Base-by-base conservation (phyloP, 495 filamentous ascomycete genomes). In the Physcia stellaris region DNA sequence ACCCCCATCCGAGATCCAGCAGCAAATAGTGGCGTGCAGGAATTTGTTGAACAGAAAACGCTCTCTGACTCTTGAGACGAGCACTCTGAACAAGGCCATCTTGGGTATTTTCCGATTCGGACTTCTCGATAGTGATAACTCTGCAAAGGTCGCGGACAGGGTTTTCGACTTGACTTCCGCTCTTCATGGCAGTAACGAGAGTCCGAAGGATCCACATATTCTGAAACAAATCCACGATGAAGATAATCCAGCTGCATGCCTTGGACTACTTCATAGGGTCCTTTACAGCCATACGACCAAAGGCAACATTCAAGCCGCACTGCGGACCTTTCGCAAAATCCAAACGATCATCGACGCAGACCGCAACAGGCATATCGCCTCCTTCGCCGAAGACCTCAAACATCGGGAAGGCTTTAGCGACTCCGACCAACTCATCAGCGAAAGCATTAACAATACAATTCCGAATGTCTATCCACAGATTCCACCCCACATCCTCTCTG, bases 61-160 rank as follows among this genome's bases (percentile, higher is more conserved):
- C 35, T 29, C 41, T 4, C 17, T 60, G 10, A 48, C 53, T 26
- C 41, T 63, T 18, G 52, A 53, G 2, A 50, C 48, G 17, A 62
- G 49, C 21, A 49, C 52, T 3, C 60, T 57, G 45, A 68, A 77
- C 37, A 62, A 62, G 41, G 49, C 73, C 26, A 55, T 71, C 17
- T 43, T 65, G n/a, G 68, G 70, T 10, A 42, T 74, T 18, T n/a
- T 76, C 4, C 65, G 75, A 39, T 64, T 64, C 4, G 60, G 58
- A 22, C 55, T 58, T 11, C 28, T 70, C 10, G 37, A 59, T 1
- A 45, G 60, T 1, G 54, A 59, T 13, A 50, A 53, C 15, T 60
- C 63, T 24, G 64, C 69, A 13, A 42, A 49, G 21, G 12, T 61
- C 3, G 52, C 75, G 17, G 55, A 66, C 10, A 37, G 43, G 11